phyloP scores from a whole-genome alignment of 495 filamentous ascomycete species.

The Tuber brumale region DNA sequence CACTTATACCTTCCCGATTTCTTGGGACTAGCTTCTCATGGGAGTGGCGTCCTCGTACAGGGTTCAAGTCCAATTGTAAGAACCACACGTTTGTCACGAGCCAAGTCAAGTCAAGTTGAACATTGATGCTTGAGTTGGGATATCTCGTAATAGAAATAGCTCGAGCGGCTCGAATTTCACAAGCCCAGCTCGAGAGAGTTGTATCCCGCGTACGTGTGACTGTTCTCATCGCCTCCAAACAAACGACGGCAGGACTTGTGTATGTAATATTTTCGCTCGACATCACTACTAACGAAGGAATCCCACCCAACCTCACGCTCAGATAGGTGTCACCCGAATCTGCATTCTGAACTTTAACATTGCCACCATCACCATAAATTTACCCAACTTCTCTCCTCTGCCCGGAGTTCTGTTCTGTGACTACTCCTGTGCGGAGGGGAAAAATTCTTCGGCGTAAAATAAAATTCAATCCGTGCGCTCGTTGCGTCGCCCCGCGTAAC shows the following conservation, averaged over 20 bases:
- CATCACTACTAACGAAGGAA: background rate
- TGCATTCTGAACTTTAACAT: background rate
- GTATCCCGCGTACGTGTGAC: background rate
- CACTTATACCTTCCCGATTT: too few relatives aligned
- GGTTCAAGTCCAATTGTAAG: too few relatives aligned
- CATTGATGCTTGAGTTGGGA: background rate
- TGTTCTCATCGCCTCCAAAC: background rate
- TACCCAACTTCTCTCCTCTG: background rate
- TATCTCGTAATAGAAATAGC: too few relatives aligned
- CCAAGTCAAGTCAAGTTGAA: background rate
- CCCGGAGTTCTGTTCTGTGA: background rate
- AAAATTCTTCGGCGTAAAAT: too few relatives aligned
- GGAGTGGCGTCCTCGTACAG: too few relatives aligned
- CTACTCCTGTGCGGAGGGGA: background rate
- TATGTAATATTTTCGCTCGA: background rate
- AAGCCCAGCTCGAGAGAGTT: background rate
- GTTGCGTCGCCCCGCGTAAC: too few relatives aligned
- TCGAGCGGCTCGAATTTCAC: too few relatives aligned
- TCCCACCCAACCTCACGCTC: background rate
- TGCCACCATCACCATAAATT: too few relatives aligned
- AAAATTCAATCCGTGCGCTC: too few relatives aligned
- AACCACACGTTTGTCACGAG: too few relatives aligned
- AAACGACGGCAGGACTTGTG: background rate
- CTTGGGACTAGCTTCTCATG: too few relatives aligned
- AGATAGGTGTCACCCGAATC: background rate